These are phyloP conservation scores for Malbranchea cinnamomea DNA, from an alignment of 2,329 filamentous ascomycete genomes.

Conservation along the genomic window DNA sequence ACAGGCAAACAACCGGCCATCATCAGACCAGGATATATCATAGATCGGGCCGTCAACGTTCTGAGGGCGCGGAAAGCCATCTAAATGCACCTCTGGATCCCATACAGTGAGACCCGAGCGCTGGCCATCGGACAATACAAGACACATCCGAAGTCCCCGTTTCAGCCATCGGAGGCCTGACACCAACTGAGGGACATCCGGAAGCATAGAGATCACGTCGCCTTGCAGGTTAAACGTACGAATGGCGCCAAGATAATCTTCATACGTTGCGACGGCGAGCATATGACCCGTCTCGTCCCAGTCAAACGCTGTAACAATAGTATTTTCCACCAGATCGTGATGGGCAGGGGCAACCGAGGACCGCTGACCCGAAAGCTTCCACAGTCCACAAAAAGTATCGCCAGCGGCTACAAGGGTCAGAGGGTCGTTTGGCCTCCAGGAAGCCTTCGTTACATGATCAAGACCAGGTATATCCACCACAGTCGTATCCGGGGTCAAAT, in stretches of 20 bases:
- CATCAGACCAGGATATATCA: constrained; percentile 29
- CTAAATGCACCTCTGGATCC: constrained; percentile 25
- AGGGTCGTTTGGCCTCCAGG: constrained; percentile 32
- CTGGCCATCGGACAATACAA: constrained; percentile 29
- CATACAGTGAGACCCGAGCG: constrained; percentile 29
- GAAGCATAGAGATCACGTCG: constrained; percentile 29
- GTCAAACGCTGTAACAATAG: constrained; percentile 29
- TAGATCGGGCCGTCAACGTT: constrained; percentile 24
- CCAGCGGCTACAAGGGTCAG: constrained; percentile 28
- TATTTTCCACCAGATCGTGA: constrained; percentile 23
- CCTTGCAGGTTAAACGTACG: constrained; percentile 31
- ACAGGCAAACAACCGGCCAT: constrained; percentile 23
- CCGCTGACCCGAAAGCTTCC: constrained; percentile 23
- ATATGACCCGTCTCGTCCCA: constrained; percentile 32
- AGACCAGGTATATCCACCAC: constrained; percentile 24
- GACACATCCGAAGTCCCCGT: constrained; percentile 23
- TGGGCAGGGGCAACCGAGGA: constrained; percentile 15
- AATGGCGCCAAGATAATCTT: constrained; percentile 28
- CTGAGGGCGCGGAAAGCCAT: constrained; percentile 23
- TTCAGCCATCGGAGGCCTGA: constrained; percentile 29
- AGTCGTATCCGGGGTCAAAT: constrained; percentile 30
- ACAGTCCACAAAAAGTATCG: constrained; percentile 31
- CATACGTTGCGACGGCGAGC: constrained; percentile 32
- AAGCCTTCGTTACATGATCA: constrained; percentile 25
- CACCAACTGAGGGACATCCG: constrained; percentile 30